Evolutionary conservation across 495 filamentous ascomycete genomes (phyloP).

Genomic region (Hyaloscypha variabilis): DNA sequence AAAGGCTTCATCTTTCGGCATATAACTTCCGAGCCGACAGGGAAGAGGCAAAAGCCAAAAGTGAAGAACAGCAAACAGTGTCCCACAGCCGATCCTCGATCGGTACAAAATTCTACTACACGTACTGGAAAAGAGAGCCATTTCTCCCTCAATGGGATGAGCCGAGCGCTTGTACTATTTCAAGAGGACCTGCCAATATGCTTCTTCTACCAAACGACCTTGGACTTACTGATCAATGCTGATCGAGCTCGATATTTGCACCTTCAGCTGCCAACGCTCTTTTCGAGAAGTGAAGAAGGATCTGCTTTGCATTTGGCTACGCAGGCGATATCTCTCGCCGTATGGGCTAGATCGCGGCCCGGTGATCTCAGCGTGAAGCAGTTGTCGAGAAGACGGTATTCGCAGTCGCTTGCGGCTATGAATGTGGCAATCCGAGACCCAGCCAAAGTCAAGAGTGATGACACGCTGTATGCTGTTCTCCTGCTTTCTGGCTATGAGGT

Average conservation of each 20-base stretch:
- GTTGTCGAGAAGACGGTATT: constrained; percentile 17
- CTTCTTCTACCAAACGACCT: constrained; percentile 9
- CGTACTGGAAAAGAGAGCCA: too few relatives aligned
- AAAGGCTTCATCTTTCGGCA: constrained; percentile 11
- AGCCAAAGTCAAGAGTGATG: constrained; percentile 12
- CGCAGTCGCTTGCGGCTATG: constrained; percentile 7
- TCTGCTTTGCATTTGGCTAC: constrained; percentile 14
- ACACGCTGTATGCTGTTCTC: constrained; percentile 19
- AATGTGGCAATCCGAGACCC: constrained; percentile 16
- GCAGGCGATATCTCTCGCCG: constrained; percentile 15
- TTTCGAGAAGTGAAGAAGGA: background rate
- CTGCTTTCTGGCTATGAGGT: constrained; percentile 23
- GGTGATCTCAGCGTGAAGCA: background rate
- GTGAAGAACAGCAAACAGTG: too few relatives aligned
- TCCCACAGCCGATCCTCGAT: too few relatives aligned
- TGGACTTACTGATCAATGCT: background rate
- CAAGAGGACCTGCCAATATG: background rate
- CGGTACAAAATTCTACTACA: too few relatives aligned
- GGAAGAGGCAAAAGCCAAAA: background rate
- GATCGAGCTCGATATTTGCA: constrained; percentile 20
- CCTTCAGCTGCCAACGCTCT: constrained; percentile 8
- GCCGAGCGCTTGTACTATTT: constrained; percentile 1
- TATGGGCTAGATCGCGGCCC: constrained; percentile 6
- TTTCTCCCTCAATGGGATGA: too few relatives aligned
- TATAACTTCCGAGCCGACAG: background rate